These are phyloP conservation scores for Botryosphaeria dothidea DNA, from an alignment of 2,329 filamentous ascomycete species.

Conservation along the genomic window DNA sequence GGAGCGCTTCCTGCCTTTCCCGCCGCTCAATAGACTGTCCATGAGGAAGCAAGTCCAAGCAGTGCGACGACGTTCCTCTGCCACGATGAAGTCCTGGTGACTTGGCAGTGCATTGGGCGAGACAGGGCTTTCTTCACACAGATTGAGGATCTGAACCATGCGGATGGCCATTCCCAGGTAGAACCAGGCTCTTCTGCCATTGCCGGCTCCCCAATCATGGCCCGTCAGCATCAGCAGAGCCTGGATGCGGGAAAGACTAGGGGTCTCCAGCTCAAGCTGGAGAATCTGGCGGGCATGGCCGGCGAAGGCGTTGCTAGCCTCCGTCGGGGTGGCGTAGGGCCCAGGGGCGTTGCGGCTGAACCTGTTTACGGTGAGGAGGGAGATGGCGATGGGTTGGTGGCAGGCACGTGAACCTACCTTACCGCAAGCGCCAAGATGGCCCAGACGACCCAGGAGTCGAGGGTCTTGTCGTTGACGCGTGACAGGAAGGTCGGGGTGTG, in stretches of 20 bases:
- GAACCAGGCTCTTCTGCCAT: slow-evolving; percentile 42
- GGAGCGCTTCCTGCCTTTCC: slow-evolving; percentile 41
- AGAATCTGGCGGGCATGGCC: slow-evolving; percentile 42
- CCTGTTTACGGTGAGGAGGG: slow-evolving; percentile 25
- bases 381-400: background rate
- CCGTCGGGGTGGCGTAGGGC: slow-evolving; percentile 38
- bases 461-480: slow-evolving; percentile 38
- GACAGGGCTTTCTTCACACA: slow-evolving; percentile 37
- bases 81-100: slow-evolving; percentile 42
- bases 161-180: slow-evolving; percentile 45
- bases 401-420: slow-evolving; percentile 28
- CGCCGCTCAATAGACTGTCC: slow-evolving; percentile 44
- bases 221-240: slow-evolving; percentile 46
- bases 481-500: slow-evolving; percentile 41
- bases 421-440: slow-evolving; percentile 44
- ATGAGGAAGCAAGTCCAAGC: slow-evolving; percentile 46
- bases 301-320: slow-evolving; percentile 44
- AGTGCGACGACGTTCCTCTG: slow-evolving; percentile 41
- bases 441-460: slow-evolving; percentile 43
- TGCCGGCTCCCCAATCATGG: slow-evolving; percentile 50
- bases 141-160: slow-evolving; percentile 42
- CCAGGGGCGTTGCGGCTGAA: slow-evolving; percentile 39
- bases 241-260: slow-evolving; percentile 41
- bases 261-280: slow-evolving; percentile 42
- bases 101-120: slow-evolving; percentile 35